Evolutionary conservation across 805 yeast species (phyloP), one percentile per base, ranked within the genome.

Genomic region (Ogataea methanolica): DNA sequence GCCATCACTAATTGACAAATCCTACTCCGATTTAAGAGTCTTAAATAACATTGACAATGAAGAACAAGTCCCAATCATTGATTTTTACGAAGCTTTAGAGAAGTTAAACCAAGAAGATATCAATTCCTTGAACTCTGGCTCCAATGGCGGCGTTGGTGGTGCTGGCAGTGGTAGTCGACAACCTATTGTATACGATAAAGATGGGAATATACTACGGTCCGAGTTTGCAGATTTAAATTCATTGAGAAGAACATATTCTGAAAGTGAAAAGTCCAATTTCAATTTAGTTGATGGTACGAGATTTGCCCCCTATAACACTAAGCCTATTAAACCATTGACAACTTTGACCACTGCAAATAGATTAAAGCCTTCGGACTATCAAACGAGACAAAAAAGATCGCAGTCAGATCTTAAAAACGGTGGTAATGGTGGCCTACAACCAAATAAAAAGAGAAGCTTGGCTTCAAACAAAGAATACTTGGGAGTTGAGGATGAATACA

Each of bases 401-500:
- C 9, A 7, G 21, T 12, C 33, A 22, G 26, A 39, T 14, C 6
- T 21, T 19, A 33, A 33, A 33, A 33, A 33, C 15, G 7, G 16
- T 15, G 17, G n/a, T 6, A 33, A 33, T 33, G 7, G 16, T 15
- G 17, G n/a, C 11, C 3, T 33, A 7, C 41, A 8, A 23, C 11
- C 11, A 39, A 23, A 23, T 31, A 14, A 22, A 23, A 39, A 16
- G 21, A 39, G 16, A 15, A 15, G 33, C 2, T 23, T 17, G 15
- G 5, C 8, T 33, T 21, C 16, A 21, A 33, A 21, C n/a, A 33
- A 11, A 23, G 41, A 36, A 9, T 35, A 41, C 15, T 49, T 48
- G 33, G 90, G 88, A 0, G 68, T 85, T 54, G 85, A 82, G 57
- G 92, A 85, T 61, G 94, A 87, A 58, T 86, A 85, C 57, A 75